phyloP scores from a whole-genome alignment of 345 rosid species.

The Populus euphratica region DNA sequence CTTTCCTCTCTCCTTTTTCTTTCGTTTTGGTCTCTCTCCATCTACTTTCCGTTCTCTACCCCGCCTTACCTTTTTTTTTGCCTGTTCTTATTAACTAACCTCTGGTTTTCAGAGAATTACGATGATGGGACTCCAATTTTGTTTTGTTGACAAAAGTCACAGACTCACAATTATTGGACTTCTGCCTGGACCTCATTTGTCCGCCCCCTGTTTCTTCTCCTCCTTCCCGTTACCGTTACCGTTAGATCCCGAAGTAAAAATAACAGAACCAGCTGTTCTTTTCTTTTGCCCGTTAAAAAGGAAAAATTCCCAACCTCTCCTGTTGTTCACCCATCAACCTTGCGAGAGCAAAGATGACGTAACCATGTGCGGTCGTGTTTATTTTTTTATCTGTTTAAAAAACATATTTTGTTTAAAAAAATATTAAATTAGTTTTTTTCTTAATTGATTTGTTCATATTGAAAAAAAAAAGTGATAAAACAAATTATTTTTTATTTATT shows the following conservation, averaged over 20 bases:
- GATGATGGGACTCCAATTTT: slow-evolving; percentile 1
- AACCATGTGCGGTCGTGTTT: no score
- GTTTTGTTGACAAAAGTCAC: not conserved
- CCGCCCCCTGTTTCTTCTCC: slow-evolving; percentile 2
- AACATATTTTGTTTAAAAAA: no score
- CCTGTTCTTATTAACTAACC: not conserved
- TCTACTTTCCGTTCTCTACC: slow-evolving; percentile 41
- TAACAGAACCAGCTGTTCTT: not conserved
- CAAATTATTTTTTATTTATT: no score
- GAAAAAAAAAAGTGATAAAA: no score
- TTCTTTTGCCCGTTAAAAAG: not conserved
- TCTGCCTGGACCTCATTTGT: not conserved
- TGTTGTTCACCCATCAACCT: no score
- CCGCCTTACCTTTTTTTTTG: slow-evolving; percentile 2
- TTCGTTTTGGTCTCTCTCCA: not conserved
- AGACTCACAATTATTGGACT: not conserved
- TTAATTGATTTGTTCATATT: no score
- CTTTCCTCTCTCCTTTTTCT: not conserved
- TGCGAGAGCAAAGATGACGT: no score
- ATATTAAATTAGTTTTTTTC: no score
- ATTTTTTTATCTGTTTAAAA: no score
- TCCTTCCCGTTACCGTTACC: slow-evolving; percentile 20
- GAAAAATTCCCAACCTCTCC: not conserved
- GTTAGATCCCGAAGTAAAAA: not conserved
- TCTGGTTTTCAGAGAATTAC: not conserved